Conservation (phyloP, 768 basidiomycete species). For the Wakefieldia striispora region DNA sequence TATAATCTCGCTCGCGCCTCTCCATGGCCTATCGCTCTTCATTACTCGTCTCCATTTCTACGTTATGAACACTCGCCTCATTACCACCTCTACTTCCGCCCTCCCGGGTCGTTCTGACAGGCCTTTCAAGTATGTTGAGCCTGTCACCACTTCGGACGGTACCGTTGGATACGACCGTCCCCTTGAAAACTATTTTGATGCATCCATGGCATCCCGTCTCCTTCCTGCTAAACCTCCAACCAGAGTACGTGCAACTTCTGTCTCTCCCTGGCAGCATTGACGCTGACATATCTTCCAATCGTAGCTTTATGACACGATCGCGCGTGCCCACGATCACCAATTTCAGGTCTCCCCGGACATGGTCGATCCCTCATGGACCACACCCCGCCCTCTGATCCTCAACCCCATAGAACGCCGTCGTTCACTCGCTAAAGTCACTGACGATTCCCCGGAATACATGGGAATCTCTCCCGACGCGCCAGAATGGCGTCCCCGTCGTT, state of each 20-base stretch:
- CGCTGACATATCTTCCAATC: not conserved
- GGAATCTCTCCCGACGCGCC: constrained; percentile 21
- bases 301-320: constrained; percentile 32
- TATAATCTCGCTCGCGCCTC: constrained; percentile 12
- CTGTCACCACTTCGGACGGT: constrained; percentile 12
- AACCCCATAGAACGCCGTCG: constrained; percentile 16
- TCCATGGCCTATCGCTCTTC: constrained; percentile 2
- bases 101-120: constrained; percentile 12
- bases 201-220: constrained; percentile 16
- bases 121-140: constrained; percentile 11
- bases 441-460: constrained; percentile 23
- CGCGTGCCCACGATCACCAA: constrained; percentile 24
- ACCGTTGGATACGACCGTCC: constrained; percentile 20
- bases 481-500: constrained; percentile 24
- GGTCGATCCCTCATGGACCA: constrained; percentile 12
- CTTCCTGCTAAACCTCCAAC: constrained; percentile 10
- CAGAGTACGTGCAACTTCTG: constrained; percentile 12
- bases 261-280: not conserved
- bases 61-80: constrained; percentile 10
- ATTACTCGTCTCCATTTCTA: constrained; percentile 4
- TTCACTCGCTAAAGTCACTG: constrained; percentile 8
- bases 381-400: constrained; percentile 9
- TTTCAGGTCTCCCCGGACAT: constrained; percentile 8
- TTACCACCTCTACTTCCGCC: constrained; percentile 8
- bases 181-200: constrained; percentile 26